These are phyloP conservation scores for Colletotrichum sp. DNA, from an alignment of 2,329 filamentous ascomycete species.

Conservation along the genomic window DNA sequence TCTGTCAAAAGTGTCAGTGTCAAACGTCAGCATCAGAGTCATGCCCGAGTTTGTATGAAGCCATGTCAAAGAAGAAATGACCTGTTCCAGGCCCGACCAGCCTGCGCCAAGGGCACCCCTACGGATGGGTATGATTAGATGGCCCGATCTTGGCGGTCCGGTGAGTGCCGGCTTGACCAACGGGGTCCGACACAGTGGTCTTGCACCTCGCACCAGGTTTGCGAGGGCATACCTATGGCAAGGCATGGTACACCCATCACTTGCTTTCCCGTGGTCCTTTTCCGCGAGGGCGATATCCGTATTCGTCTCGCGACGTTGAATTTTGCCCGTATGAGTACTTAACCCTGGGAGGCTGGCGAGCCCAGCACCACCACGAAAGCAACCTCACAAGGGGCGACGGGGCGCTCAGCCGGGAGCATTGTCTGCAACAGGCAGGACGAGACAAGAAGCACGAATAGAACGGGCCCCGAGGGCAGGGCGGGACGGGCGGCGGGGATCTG, in stretches of 20 bases:
- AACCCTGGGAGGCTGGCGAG: neutral
- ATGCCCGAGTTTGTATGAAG: neutral
- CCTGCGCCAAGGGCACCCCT: slow-evolving; percentile 12
- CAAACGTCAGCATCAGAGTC: slow-evolving; percentile 2
- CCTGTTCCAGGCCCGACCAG: neutral
- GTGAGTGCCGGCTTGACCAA: slow-evolving; percentile 15
- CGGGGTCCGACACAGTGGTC: slow-evolving; percentile 13
- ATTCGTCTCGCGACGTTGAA: neutral
- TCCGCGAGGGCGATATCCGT: slow-evolving; percentile 3
- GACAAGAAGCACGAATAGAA: neutral
- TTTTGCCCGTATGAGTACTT: neutral
- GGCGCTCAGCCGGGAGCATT: neutral
- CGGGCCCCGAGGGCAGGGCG: neutral
- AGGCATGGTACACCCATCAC: neutral
- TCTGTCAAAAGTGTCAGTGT: slow-evolving; percentile 3
- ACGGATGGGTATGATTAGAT: slow-evolving; percentile 7
- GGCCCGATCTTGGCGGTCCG: slow-evolving; percentile 14
- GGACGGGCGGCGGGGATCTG: neutral
- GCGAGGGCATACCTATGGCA: neutral
- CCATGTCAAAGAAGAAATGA: neutral
- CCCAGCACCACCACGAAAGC: neutral
- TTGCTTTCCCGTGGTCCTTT: neutral
- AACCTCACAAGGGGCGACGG: neutral
- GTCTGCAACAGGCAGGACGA: slow-evolving; percentile 1
- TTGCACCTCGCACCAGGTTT: slow-evolving; percentile 1